A percentile compares a stretch with the other conserved stretches of the same genome.
Conservation (phyloP, 2,329 filamentous ascomycete genomes). For the Trichoderma harzianum region DNA sequence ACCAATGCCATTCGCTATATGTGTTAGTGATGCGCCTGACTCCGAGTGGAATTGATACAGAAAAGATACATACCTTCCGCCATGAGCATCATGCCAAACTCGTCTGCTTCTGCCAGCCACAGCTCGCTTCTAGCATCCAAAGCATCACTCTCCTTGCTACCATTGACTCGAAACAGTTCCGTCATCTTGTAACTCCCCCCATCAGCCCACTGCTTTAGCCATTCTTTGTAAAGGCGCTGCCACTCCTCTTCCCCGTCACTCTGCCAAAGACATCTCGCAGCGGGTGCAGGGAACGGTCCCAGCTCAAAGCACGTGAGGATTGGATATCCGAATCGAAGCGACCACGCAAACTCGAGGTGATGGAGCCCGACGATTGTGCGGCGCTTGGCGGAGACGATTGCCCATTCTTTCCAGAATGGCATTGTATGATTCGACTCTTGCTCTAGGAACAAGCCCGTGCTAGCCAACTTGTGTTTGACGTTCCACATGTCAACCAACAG, state of each 20-base stretch:
- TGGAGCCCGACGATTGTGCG: neutral
- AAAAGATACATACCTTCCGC: neutral
- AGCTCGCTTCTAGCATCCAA: neutral
- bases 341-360: neutral
- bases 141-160: neutral
- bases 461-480: neutral
- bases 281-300: neutral
- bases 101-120: neutral
- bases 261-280: neutral
- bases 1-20: neutral
- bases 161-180: neutral
- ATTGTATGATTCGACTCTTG: neutral
- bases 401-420: neutral
- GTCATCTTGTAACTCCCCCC: neutral
- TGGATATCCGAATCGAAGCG: neutral
- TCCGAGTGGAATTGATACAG: too few relatives aligned
- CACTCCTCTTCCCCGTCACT: neutral
- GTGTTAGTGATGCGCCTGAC: neutral
- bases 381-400: neutral
- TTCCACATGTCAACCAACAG: neutral
- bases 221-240: neutral
- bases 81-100: neutral
- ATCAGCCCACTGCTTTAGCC: neutral
- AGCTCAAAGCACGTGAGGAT: neutral
- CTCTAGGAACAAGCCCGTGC: neutral